phyloP scores from a whole-genome alignment of 2,329 filamentous ascomycete genomes.

The Epichloe hybrida region DNA sequence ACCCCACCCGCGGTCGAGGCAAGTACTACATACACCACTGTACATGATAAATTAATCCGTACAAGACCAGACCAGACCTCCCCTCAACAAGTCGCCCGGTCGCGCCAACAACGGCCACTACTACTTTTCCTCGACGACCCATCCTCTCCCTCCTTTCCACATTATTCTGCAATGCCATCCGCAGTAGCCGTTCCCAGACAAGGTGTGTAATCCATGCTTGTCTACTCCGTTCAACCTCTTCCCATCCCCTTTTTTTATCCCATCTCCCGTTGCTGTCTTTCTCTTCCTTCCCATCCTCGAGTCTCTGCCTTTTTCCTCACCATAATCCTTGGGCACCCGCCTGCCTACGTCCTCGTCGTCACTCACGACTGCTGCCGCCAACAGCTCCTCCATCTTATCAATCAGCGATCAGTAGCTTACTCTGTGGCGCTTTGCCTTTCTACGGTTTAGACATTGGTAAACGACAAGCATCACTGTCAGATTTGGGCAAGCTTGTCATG shows the following conservation, averaged over 20 bases:
- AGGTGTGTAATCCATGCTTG: conserved; percentile 9
- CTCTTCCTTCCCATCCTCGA: neutral
- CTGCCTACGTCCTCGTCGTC: neutral
- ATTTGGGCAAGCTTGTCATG: conserved; percentile 32
- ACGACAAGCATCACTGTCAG: conserved; percentile 27
- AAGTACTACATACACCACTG: no score
- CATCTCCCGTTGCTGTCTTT: neutral
- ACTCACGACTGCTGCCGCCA: conserved; percentile 1
- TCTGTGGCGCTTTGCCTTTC: conserved; percentile 4
- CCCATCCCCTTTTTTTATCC: neutral
- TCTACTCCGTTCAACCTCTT: neutral
- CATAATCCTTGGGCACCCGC: neutral
- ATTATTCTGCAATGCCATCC: conserved; percentile 11
- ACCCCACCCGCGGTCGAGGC: neutral
- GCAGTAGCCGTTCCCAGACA: conserved; percentile 10
- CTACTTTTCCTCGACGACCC: neutral
- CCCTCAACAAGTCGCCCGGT: neutral
- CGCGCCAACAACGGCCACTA: neutral
- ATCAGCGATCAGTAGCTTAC: conserved; percentile 7
- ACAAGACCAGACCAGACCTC: no score
- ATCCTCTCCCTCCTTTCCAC: conserved; percentile 1
- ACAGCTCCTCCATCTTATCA: conserved; percentile 1
- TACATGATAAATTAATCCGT: no score
- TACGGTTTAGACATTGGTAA: conserved; percentile 16
- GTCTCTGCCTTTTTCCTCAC: neutral